Base-by-base conservation (phyloP, 1,139 yeast genomes). In the Pichia norvegensis region DNA sequence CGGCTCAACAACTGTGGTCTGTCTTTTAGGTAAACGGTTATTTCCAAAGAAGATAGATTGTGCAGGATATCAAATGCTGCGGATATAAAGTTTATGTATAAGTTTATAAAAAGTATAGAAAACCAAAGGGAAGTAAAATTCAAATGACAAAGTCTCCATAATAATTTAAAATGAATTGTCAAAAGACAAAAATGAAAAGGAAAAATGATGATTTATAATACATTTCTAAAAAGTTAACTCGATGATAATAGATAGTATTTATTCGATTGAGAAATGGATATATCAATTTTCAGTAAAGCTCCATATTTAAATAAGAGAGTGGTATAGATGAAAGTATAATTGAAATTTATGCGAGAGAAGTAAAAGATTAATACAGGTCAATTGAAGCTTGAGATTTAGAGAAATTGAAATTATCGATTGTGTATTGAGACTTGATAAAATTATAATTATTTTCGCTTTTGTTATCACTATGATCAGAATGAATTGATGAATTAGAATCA, bases 61-160 rank as follows among this genome's bases (percentile, higher is more conserved):
- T 17, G 35, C 19, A 31, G 20, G 11, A 16, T 2, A 31, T 16
- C 2, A 16, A 16, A 31, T 4, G 35, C 9, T 31, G 13, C 35
- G 35, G 35, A 31, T 31, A 31, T 31, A 31, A 31, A 31, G 35
- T 31, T 10, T 31, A 31, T 14, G 11, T 10, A 19, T 21, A 22
- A 29, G 29, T 29, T 19, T 17, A 29, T 33, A n/a, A 22, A 33
- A 39, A 39, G 2, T 16, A 39, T 14, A 6, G 17, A 25, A 38
- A 27, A 38, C 38, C 22, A 20, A 41, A 22, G 35, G 33, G 27
- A 29, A 23, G 40, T 35, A 36, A 16, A 39, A 43, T 31, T 39
- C 40, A 29, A 41, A 29, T 22, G 20, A 29, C 17, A n/a, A n/a
- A n/a, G n/a, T n/a, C n/a, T n/a, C n/a, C n/a, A n/a, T n/a, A n/a